Percentiles rank a stretch among this genome's conserved stretches.
Conservation (phyloP, 2,329 filamentous ascomycete genomes). For the Dactylellina sp. region DNA sequence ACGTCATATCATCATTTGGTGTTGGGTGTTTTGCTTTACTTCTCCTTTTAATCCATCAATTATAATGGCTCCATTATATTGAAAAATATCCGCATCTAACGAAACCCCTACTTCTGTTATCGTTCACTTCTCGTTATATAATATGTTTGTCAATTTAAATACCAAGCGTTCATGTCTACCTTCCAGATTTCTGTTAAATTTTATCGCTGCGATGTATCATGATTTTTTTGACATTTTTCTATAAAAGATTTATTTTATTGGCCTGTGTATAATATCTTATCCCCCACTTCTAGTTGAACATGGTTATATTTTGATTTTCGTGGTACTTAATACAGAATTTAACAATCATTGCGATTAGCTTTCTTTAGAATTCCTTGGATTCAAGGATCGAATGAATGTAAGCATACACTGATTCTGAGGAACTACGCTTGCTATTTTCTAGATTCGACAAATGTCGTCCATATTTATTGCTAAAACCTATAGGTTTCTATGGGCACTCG, state of each 20-base stretch:
- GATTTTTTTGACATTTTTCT: conserved; percentile 19
- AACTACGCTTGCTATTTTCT: too few relatives aligned
- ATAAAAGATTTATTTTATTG: conserved; percentile 13
- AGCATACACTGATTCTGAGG: too few relatives aligned
- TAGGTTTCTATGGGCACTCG: too few relatives aligned
- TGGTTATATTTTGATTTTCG: conserved; percentile 31
- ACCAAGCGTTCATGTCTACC: not conserved
- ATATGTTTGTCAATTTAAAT: conserved; percentile 14
- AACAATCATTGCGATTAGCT: conserved; percentile 16
- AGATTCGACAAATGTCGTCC: too few relatives aligned
- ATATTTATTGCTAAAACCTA: too few relatives aligned
- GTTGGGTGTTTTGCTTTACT: conserved; percentile 47
- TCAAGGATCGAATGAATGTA: conserved; percentile 4
- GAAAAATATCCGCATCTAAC: conserved; percentile 1
- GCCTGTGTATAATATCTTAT: conserved; percentile 39
- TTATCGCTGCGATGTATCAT: conserved; percentile 32
- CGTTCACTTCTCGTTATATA: conserved; percentile 11
- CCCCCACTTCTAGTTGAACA: conserved; percentile 16
- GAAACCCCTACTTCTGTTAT: conserved; percentile 11
- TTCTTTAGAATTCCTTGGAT: too few relatives aligned
- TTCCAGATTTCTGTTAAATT: conserved; percentile 1
- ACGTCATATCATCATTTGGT: conserved; percentile 47
- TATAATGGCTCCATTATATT: not conserved
- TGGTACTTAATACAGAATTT: conserved; percentile 14
- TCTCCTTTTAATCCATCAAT: conserved; percentile 8